Conservation (phyloP, 1,284 basidiomycete genomes). For the Apiotrichum akiyoshidainum region DNA sequence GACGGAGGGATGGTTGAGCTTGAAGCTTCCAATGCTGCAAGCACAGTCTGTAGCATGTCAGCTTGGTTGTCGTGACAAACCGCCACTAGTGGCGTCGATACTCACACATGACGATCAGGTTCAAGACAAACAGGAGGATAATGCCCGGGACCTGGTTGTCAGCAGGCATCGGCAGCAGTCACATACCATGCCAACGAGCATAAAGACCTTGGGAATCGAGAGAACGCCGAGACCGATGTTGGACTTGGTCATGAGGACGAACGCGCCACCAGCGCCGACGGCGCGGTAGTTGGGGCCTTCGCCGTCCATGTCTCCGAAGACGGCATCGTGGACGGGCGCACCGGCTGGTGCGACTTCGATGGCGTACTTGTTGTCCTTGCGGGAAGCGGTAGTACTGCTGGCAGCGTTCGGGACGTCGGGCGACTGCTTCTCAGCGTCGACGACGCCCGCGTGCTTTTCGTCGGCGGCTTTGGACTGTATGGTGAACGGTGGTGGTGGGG, state of each 20-base stretch:
- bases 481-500: too few relatives aligned
- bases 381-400: background rate
- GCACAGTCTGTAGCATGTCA: slow-evolving; percentile 28
- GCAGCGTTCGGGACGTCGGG: background rate
- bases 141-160: slow-evolving; percentile 42
- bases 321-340: slow-evolving; percentile 23
- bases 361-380: slow-evolving; percentile 12
- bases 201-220: slow-evolving; percentile 31
- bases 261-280: slow-evolving; percentile 22
- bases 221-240: slow-evolving; percentile 40
- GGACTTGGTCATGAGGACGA: slow-evolving; percentile 24
- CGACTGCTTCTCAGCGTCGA: slow-evolving; percentile 1
- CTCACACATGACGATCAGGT: slow-evolving; percentile 38
- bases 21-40: slow-evolving; percentile 41
- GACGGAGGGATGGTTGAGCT: slow-evolving; percentile 37
- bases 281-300: slow-evolving; percentile 35
- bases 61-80: background rate
- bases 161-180: too few relatives aligned
- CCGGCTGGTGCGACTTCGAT: slow-evolving; percentile 19
- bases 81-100: background rate
- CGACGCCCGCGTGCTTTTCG: background rate
- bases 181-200: slow-evolving; percentile 33
- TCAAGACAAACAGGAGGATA: slow-evolving; percentile 38
- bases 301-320: slow-evolving; percentile 32
- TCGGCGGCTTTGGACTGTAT: too few relatives aligned